These are phyloP conservation scores for Phoma sp. DNA, from an alignment of 2,329 filamentous ascomycete genomes.

Conservation along the genomic window DNA sequence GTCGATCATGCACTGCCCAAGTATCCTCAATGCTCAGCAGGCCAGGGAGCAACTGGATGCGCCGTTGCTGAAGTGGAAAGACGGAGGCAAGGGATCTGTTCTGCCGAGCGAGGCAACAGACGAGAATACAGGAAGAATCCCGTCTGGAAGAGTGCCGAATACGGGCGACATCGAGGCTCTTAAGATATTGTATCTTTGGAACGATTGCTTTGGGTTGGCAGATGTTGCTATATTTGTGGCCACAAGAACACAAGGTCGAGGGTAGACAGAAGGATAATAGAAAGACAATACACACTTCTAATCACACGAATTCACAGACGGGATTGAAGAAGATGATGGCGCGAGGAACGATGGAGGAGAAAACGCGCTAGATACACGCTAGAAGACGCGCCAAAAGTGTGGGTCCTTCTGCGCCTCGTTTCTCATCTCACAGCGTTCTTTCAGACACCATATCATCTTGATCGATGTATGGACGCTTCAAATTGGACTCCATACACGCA, in stretches of 20 bases:
- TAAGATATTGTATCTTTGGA: slow-evolving; percentile 4
- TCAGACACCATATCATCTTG: background rate
- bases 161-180: background rate
- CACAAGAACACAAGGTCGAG: no score
- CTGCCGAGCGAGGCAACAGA: background rate
- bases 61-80: background rate
- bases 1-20: slow-evolving; percentile 17
- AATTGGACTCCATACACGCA: no score
- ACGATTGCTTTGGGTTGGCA: background rate
- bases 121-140: background rate
- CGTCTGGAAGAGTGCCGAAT: background rate
- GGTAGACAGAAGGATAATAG: background rate
- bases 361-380: slow-evolving; percentile 3
- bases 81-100: background rate
- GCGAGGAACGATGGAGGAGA: background rate
- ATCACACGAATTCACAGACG: background rate
- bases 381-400: background rate
- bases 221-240: no score
- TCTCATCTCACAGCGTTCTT: background rate
- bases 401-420: background rate
- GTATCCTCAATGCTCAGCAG: background rate
- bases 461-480: no score
- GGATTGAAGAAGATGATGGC: background rate
- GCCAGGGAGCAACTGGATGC: background rate
- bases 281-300: background rate